A percentile compares a stretch with the other conserved stretches of the same genome.
Evolutionary conservation across 345 rosid genomes (phyloP).

Genomic region (Nephelium lappaceum): DNA sequence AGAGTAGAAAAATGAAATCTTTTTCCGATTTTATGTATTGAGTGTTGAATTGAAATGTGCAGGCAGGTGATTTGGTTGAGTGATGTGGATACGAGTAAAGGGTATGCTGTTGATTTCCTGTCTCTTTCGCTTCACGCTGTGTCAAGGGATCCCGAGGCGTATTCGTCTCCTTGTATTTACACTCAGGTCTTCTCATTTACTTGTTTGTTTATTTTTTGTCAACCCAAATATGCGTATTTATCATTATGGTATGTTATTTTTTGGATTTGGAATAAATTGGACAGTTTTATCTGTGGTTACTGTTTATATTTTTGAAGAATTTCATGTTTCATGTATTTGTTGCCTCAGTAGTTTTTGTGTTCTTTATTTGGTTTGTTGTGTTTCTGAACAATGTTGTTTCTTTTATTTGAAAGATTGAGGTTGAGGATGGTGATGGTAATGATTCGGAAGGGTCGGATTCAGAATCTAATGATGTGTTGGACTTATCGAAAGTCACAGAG

Average conservation of each 20-base stretch:
- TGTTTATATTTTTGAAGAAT: not conserved
- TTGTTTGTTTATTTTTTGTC: not conserved
- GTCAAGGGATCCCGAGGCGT: constrained; percentile 87
- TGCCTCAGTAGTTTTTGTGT: not conserved
- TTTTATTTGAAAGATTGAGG: constrained; percentile 63
- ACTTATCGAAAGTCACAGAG: constrained; percentile 70
- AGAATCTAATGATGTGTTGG: constrained; percentile 53
- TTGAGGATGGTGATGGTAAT: constrained; percentile 53
- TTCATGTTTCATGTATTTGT: not conserved
- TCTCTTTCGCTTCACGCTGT: constrained; percentile 87
- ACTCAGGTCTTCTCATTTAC: constrained; percentile 55
- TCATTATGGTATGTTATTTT: too few relatives aligned
- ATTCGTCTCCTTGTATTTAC: constrained; percentile 83
- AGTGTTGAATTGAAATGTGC: constrained; percentile 14
- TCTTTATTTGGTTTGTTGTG: not conserved
- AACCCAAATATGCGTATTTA: not conserved
- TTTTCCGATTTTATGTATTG: not conserved
- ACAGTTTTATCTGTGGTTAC: not conserved
- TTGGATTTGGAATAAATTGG: not conserved
- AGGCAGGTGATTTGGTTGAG: constrained; percentile 91
- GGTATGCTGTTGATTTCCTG: constrained; percentile 87
- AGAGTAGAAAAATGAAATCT: not conserved
- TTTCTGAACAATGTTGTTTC: not conserved
- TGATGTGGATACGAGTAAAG: constrained; percentile 65
- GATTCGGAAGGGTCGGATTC: constrained; percentile 65